Base-by-base conservation (phyloP, 805 yeast genomes). In the Starmerella bombicola region DNA sequence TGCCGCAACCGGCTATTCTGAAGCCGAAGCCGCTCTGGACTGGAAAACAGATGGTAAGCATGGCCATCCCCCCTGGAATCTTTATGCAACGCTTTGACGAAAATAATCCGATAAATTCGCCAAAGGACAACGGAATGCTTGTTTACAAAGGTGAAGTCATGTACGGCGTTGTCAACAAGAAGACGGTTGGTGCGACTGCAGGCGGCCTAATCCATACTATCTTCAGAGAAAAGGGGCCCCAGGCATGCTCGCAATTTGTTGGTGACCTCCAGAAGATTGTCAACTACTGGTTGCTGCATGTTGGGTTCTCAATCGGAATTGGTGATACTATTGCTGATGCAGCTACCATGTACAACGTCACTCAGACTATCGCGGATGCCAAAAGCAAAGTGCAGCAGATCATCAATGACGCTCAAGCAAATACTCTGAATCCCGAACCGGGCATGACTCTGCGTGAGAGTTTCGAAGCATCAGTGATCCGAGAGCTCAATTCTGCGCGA, bases 401-500 rank as follows among this genome's bases (percentile, higher is more conserved):
- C 40, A 88, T 91, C 46, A 65, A 73, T 52, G 94, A 84, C 57
- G 98, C 97, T 2, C 97, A 91, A 60, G 78, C 73, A 33, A 88
- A 91, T 57, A 69, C 70, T 46, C 68, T 91, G 52, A 83, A 84
- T 31, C 95, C 96, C 23, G 96, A 91, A 60, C 97, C 96, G 23
- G 99, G 99, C 80, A 91, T 91, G 99, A 91, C 99, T 2, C 70
- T 91, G 52, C 80, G 99, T 66, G 98, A 91, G 63, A 85, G 97
- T 16, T 91, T 91, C 56, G 99, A 91, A 67, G 95, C 86, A 63
- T 86, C 85, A 55, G 98, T 91, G 35, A 83, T 93, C 34, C 80
- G 94, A 63, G 84, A 81, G 52, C 73, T 91, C 55, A 91, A 91
- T 63, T 95, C 86, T 61, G 98, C 98, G 23, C 86, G 99, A 76